Base-by-base conservation (phyloP, 495 filamentous ascomycete species). In the Podospora australis region DNA sequence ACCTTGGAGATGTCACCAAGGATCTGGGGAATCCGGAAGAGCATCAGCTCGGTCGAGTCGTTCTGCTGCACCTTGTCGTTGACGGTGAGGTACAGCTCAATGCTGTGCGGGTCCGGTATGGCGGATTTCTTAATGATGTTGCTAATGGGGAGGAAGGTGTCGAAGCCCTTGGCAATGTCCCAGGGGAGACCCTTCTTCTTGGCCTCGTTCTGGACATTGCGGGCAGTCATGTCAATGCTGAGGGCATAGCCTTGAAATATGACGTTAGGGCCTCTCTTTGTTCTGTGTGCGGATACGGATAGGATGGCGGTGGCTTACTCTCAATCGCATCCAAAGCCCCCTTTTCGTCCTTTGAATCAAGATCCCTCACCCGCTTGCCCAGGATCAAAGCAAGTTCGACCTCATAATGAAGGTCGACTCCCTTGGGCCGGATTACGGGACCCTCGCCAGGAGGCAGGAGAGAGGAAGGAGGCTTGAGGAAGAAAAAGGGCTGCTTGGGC, bases 181-280 rank as follows among this genome's bases (percentile, higher is more conserved):
- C 92, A 98, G 13, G 92, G 92, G n/a, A 96, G 79, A 13, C 91
- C 87, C 73, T 94, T 94, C 70, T 86, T 87, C 78, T 96, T 97
- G 46, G 89, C 92, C 70, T 94, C 84, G 51, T 95, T 86, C 73
- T 98, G 92, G 34, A 87, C 77, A 64, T 96, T 95, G 51, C 90
- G 85, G 3, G 85, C 90, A 6, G 90, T 95, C 88, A 96, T 91
- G 67, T 96, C 90, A 58, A 96, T 94, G 52, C 78, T 78, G 38
- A 95, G 76, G 45, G 90, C 74, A 67, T 95, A 96, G 66, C 77
- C 86, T 88, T 58, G 9, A 41, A n/a, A n/a, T n/a, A n/a, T n/a
- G n/a, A n/a, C n/a, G n/a, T 34, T 7, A 39, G 38, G 29, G 36
- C 1, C 14, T 54, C 10, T 43, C 19, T 26, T 17, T 6, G 13